Conservation (phyloP, 352 stramenopile genomes). For the Sclerospora graminicola region DNA sequence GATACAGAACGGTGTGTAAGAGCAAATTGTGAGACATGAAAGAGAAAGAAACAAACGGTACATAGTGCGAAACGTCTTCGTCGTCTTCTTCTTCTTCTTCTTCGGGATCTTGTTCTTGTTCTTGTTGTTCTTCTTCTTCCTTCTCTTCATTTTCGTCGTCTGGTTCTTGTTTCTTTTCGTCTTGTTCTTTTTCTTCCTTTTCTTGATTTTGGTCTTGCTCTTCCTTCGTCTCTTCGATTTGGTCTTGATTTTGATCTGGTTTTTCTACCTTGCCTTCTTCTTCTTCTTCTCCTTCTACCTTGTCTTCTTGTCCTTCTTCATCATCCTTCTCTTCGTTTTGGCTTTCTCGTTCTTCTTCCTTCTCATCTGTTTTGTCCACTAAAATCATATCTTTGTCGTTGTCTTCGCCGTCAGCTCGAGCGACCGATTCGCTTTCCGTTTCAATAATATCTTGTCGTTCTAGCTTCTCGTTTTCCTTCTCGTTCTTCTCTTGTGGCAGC, state of each 20-base stretch:
- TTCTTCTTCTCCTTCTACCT: too few relatives aligned
- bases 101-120: too few relatives aligned
- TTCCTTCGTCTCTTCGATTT: too few relatives aligned
- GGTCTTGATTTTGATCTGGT: too few relatives aligned
- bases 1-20: neutral
- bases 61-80: conserved; percentile 24
- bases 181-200: neutral
- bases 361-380: conserved; percentile 3
- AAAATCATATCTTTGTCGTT: neutral
- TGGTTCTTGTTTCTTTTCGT: neutral
- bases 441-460: neutral
- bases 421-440: neutral
- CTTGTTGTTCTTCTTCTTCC: neutral
- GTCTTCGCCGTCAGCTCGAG: neutral
- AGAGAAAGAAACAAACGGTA: conserved; percentile 16
- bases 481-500: neutral
- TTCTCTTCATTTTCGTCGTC: conserved; percentile 1
- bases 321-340: conserved; percentile 1
- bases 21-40: neutral
- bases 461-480: conserved; percentile 6
- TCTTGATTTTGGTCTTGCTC: neutral
- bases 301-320: too few relatives aligned
- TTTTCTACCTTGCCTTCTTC: too few relatives aligned
- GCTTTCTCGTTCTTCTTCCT: conserved; percentile 7
- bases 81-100: neutral